Percentiles rank a stretch among this genome's conserved stretches.
phyloP scores from a whole-genome alignment of 2,329 filamentous ascomycete genomes.

The Onygenales sp. region DNA sequence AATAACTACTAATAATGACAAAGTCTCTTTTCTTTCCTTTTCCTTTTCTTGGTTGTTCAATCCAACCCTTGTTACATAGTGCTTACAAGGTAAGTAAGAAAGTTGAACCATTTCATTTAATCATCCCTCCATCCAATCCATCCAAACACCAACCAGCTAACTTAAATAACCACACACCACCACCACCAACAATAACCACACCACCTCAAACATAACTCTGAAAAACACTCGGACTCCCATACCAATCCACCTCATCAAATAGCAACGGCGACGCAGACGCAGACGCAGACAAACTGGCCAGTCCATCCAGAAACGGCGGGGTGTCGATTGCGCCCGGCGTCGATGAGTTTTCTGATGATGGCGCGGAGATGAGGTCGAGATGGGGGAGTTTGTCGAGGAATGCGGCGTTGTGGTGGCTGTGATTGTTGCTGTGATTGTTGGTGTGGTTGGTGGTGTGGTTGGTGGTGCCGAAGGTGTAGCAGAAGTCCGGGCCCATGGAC shows the following conservation, averaged over 20 bases:
- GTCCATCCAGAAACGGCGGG: slow-evolving; percentile 8
- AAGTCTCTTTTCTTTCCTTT: too few relatives aligned
- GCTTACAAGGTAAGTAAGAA: too few relatives aligned
- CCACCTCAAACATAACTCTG: not conserved
- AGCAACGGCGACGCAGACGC: slow-evolving; percentile 9
- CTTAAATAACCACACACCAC: not conserved
- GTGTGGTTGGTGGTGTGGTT: not conserved
- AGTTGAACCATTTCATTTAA: too few relatives aligned
- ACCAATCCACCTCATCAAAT: slow-evolving; percentile 11
- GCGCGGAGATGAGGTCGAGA: not conserved
- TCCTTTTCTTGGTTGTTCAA: not conserved
- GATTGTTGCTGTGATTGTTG: not conserved
- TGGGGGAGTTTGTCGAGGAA: not conserved
- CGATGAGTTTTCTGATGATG: not conserved
- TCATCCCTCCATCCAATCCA: too few relatives aligned
- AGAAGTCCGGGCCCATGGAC: not conserved
- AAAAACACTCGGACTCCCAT: slow-evolving; percentile 8
- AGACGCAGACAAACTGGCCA: not conserved
- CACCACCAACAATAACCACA: too few relatives aligned
- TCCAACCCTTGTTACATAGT: too few relatives aligned
- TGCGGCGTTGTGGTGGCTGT: not conserved
- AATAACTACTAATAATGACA: too few relatives aligned
- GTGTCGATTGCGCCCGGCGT: slow-evolving; percentile 5
- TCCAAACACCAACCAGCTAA: too few relatives aligned
- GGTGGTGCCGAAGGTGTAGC: not conserved